These are phyloP conservation scores for Apiotrichum gracile DNA, from an alignment of 1,284 basidiomycete genomes.

Conservation along the genomic window DNA sequence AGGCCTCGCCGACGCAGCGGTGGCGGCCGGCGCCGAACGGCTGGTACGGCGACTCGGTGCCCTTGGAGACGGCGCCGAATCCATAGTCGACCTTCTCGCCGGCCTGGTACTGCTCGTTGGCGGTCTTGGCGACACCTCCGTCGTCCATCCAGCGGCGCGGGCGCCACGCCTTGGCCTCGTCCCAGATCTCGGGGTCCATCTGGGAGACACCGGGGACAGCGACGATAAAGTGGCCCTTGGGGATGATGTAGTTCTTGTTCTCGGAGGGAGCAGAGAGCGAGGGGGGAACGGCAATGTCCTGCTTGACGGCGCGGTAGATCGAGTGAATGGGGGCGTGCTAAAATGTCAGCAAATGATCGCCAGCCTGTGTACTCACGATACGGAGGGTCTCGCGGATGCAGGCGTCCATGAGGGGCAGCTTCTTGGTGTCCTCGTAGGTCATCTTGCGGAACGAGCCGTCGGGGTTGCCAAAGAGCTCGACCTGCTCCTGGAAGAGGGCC, in stretches of 20 bases:
- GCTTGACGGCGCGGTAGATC: conserved; percentile 73
- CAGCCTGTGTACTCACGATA: conserved; percentile 41
- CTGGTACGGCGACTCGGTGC: conserved; percentile 83
- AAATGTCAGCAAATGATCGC: conserved; percentile 14
- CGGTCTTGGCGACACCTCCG: conserved; percentile 67
- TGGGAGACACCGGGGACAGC: conserved; percentile 85
- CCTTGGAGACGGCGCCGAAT: conserved; percentile 87
- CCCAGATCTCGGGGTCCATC: conserved; percentile 82
- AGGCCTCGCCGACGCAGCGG: conserved; percentile 57
- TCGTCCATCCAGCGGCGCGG: conserved; percentile 79
- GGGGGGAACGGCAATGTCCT: conserved; percentile 74
- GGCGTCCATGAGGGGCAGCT: conserved; percentile 77
- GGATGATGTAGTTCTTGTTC: conserved; percentile 68
- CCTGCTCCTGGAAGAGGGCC: conserved; percentile 81
- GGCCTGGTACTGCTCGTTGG: conserved; percentile 62
- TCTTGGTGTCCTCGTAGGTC: conserved; percentile 79
- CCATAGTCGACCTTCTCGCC: conserved; percentile 94
- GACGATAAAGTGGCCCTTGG: conserved; percentile 84
- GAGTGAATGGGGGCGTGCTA: conserved; percentile 81
- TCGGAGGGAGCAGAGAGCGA: conserved; percentile 74
- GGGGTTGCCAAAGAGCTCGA: conserved; percentile 69
- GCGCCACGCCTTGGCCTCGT: conserved; percentile 65
- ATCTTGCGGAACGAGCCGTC: conserved; percentile 75
- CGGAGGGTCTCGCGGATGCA: conserved; percentile 90
- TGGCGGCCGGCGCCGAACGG: conserved; percentile 88